phyloP scores from a whole-genome alignment of 1,139 yeast species.

The Magnusiomyces paraingens region DNA sequence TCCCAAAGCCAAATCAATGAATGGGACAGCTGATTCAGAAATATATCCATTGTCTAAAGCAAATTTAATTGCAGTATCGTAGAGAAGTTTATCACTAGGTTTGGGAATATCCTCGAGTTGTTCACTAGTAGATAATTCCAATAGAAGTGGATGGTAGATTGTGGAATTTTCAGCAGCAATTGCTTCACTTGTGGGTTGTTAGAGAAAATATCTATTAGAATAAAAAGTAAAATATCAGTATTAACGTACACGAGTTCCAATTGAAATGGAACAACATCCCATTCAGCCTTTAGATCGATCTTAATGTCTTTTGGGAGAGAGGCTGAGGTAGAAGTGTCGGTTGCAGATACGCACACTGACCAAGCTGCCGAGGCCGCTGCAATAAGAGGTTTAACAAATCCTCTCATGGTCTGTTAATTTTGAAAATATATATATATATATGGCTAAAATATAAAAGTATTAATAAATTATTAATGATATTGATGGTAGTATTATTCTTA shows the following conservation, averaged over 20 bases:
- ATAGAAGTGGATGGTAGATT: constrained; percentile 44
- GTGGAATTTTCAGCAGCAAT: constrained; percentile 44
- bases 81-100: constrained; percentile 38
- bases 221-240: neutral
- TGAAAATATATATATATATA: no score
- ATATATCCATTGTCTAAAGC: constrained; percentile 28
- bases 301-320: constrained; percentile 15
- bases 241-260: constrained; percentile 41
- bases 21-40: constrained; percentile 24
- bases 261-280: constrained; percentile 39
- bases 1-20: constrained; percentile 48
- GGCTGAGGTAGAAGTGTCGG: neutral
- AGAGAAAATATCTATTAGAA: constrained; percentile 2
- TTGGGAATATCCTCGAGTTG: constrained; percentile 10
- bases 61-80: constrained; percentile 34
- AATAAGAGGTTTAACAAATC: neutral
- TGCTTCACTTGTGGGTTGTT: constrained; percentile 40
- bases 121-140: constrained; percentile 35
- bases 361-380: constrained; percentile 4
- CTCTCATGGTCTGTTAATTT: neutral
- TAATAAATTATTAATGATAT: no score
- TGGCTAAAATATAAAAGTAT: no score
- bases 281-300: constrained; percentile 27
- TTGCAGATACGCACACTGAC: neutral
- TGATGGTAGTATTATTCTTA: no score